These are phyloP conservation scores for Podospora conica DNA, from an alignment of 495 filamentous ascomycete genomes.

Conservation along the genomic window DNA sequence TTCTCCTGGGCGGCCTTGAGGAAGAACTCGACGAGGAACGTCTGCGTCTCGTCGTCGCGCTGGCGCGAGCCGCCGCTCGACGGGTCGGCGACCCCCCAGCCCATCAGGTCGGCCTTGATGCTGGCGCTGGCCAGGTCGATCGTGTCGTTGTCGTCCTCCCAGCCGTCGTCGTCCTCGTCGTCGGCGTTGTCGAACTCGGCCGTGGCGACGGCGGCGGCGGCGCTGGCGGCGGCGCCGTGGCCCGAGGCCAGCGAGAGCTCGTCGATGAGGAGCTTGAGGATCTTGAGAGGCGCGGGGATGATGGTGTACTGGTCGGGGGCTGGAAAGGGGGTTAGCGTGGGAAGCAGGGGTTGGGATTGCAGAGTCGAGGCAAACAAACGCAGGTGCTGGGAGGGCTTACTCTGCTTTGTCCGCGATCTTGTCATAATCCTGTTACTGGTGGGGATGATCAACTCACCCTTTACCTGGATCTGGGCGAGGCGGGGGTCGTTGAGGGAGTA, in stretches of 20 bases:
- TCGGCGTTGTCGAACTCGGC: constrained; percentile 45
- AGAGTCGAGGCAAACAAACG: neutral
- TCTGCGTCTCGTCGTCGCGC: constrained; percentile 88
- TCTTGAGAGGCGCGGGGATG: constrained; percentile 82
- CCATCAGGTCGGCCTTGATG: constrained; percentile 73
- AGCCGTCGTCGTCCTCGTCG: constrained; percentile 66
- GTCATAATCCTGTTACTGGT: constrained; percentile 85
- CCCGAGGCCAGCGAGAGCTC: constrained; percentile 67
- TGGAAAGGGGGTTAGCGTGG: constrained; percentile 23
- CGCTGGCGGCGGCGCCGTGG: constrained; percentile 31
- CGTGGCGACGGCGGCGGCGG: constrained; percentile 50
- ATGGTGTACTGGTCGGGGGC: constrained; percentile 88
- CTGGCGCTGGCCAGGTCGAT: constrained; percentile 64
- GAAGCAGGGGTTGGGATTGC: neutral
- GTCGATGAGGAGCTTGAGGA: constrained; percentile 89
- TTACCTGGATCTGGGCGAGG: constrained; percentile 70
- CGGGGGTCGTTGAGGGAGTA: constrained; percentile 83
- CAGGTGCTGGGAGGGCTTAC: constrained; percentile 33
- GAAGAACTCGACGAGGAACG: constrained; percentile 78
- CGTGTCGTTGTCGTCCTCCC: constrained; percentile 80
- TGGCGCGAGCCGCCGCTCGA: constrained; percentile 53
- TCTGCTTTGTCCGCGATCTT: constrained; percentile 72
- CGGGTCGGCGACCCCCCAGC: constrained; percentile 58
- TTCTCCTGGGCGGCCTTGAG: constrained; percentile 56
- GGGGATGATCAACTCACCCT: constrained; percentile 83